Evolutionary conservation across 331 rosid genomes (phyloP).

Genomic region (Pyrus hybrid): DNA sequence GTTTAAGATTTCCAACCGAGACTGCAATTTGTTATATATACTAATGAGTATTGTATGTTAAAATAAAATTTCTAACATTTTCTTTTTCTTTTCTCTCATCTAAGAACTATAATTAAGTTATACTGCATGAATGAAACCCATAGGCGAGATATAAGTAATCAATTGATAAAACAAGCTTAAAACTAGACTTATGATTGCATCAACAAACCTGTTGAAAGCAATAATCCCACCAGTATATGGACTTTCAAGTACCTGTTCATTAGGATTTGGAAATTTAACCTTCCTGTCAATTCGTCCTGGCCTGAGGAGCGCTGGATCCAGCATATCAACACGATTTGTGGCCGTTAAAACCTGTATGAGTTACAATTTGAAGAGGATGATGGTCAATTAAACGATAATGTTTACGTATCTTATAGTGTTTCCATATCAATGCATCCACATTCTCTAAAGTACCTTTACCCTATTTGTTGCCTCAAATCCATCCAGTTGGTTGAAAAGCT

Average conservation of each 20-base stretch:
- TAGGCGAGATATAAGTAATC: too few species aligned
- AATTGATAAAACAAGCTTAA: too few species aligned
- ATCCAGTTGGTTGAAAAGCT: conserved; percentile 96
- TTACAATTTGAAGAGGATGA: neutral
- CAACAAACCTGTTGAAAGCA: neutral
- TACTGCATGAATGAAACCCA: too few species aligned
- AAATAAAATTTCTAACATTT: too few species aligned
- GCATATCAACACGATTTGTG: conserved; percentile 88
- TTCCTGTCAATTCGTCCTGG: conserved; percentile 96
- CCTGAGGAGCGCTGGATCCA: conserved; percentile 94
- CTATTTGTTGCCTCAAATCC: conserved; percentile 98
- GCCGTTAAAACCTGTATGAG: conserved; percentile 81
- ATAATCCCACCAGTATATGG: neutral
- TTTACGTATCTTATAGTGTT: neutral
- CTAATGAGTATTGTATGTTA: neutral
- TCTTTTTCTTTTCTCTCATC: too few species aligned
- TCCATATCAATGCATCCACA: neutral
- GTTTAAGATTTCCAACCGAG: conserved; percentile 85
- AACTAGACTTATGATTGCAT: neutral
- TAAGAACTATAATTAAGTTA: too few species aligned
- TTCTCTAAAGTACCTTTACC: conserved; percentile 57
- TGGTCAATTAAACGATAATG: neutral
- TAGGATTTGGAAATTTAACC: conserved; percentile 94
- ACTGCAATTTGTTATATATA: conserved; percentile 32
- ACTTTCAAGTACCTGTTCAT: conserved; percentile 51